Evolutionary conservation across 805 yeast genomes (phyloP).

Genomic region (Pichia kluyveri): DNA sequence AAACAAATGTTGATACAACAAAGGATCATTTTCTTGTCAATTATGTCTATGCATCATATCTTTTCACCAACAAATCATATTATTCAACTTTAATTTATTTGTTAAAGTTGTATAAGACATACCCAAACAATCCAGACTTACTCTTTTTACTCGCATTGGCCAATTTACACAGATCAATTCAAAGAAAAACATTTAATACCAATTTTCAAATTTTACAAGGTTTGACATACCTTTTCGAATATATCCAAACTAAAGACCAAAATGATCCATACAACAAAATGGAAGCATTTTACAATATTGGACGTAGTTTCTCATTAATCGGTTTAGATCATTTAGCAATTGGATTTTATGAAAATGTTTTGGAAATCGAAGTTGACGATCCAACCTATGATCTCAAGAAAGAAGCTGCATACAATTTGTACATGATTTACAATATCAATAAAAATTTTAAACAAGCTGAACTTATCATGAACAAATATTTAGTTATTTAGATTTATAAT

Average conservation of each 20-base stretch:
- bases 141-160: constrained; percentile 68
- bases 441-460: constrained; percentile 65
- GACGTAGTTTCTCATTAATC: constrained; percentile 74
- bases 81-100: constrained; percentile 75
- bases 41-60: constrained; percentile 68
- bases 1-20: constrained; percentile 35
- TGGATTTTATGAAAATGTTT: constrained; percentile 61
- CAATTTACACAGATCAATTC: constrained; percentile 86
- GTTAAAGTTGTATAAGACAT: constrained; percentile 56
- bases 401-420: constrained; percentile 83
- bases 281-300: constrained; percentile 78
- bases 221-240: constrained; percentile 65
- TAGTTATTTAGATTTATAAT: constrained; percentile 28
- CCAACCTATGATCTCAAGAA: constrained; percentile 40
- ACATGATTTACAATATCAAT: constrained; percentile 62
- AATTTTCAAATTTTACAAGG: constrained; percentile 88
- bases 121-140: constrained; percentile 71
- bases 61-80: constrained; percentile 76
- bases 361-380: constrained; percentile 40
- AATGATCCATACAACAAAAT: constrained; percentile 44
- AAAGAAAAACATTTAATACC: constrained; percentile 75
- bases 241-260: constrained; percentile 36
- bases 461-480: constrained; percentile 53
- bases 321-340: constrained; percentile 72
- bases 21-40: constrained; percentile 54